A percentile compares a stretch with the other conserved stretches of the same genome.
These are phyloP conservation scores for Coprinellus aureogranulatus DNA, from an alignment of 768 basidiomycete genomes.

Conservation along the genomic window DNA sequence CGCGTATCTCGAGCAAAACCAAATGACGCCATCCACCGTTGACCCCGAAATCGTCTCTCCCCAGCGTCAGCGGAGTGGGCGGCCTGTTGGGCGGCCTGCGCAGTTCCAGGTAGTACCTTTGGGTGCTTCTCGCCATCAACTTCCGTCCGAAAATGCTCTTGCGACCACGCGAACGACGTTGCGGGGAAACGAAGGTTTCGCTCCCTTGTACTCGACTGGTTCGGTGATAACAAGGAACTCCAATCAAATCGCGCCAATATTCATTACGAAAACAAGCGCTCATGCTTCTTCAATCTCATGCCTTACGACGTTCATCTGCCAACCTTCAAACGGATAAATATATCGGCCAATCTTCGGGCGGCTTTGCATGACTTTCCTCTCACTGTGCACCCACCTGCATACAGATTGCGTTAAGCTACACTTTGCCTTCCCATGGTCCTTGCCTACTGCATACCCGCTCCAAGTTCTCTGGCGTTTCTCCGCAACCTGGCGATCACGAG, in stretches of 20 bases:
- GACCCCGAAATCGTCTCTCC: no score
- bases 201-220: neutral
- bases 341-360: constrained; percentile 26
- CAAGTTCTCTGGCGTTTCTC: constrained; percentile 5
- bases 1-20: no score
- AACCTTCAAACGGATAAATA: constrained; percentile 23
- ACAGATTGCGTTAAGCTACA: neutral
- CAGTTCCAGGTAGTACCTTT: no score
- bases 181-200: neutral
- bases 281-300: neutral
- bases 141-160: neutral
- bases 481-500: constrained; percentile 7
- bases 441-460: neutral
- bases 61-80: no score
- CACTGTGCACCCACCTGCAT: neutral
- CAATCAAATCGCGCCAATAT: neutral
- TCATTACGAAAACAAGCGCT: neutral
- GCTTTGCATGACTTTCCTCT: constrained; percentile 23
- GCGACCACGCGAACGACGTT: neutral
- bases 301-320: neutral
- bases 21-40: no score
- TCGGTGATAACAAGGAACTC: constrained; percentile 2
- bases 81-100: no score
- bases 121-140: neutral
- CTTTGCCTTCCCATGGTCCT: neutral